Percentiles rank a stretch among this genome's conserved stretches.
Evolutionary conservation across 2,329 filamentous ascomycete species (phyloP).

Genomic region (Penicillium sp.): DNA sequence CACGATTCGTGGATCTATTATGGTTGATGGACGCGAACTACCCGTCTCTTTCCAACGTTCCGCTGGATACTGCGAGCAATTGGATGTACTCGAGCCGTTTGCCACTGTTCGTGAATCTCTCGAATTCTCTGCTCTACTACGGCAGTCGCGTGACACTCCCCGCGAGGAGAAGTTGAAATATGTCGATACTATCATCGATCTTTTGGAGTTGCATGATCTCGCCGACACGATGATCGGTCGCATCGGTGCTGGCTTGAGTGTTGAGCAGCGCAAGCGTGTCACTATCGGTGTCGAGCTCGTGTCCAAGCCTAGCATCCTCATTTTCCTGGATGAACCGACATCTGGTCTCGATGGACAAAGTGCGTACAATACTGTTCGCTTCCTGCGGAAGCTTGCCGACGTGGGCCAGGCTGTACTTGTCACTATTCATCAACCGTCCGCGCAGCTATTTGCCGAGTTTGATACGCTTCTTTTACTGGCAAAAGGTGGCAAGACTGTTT

Average conservation of each 20-base stretch:
- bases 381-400: conserved; percentile 11
- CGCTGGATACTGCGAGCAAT: conserved; percentile 13
- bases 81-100: conserved; percentile 11
- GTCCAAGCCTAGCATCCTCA: conserved; percentile 11
- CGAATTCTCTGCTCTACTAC: conserved; percentile 8
- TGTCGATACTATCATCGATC: conserved; percentile 11
- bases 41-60: conserved; percentile 12
- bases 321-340: conserved; percentile 13
- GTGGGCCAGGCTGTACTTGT: conserved; percentile 12
- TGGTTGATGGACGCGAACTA: conserved; percentile 10
- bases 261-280: conserved; percentile 13
- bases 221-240: conserved; percentile 8
- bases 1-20: conserved; percentile 8
- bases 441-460: conserved; percentile 12
- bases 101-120: conserved; percentile 11
- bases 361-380: conserved; percentile 10
- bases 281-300: conserved; percentile 13
- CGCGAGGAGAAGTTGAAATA: conserved; percentile 10
- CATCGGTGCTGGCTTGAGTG: conserved; percentile 9
- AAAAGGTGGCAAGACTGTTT: conserved; percentile 13
- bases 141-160: conserved; percentile 6
- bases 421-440: conserved; percentile 11
- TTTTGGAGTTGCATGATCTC: conserved; percentile 9
- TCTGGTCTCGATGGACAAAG: conserved; percentile 12
- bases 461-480: conserved; percentile 9